These are phyloP conservation scores for Rhodosporidiobolus odoratus DNA, from an alignment of 768 basidiomycete species.

Conservation along the genomic window DNA sequence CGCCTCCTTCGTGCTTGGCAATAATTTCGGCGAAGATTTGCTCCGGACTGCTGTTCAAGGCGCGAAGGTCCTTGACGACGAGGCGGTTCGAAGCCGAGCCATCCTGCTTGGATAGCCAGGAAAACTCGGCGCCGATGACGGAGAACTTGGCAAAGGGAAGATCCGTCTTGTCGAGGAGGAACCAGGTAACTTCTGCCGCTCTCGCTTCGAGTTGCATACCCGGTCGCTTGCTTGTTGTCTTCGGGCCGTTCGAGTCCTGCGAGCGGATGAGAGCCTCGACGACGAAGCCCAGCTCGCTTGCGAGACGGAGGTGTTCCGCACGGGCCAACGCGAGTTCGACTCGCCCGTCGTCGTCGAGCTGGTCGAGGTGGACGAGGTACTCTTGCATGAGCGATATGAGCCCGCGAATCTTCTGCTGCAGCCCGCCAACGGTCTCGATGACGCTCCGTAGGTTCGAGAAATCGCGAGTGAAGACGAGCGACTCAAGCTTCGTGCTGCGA, in stretches of 20 bases:
- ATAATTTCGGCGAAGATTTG: constrained; percentile 85
- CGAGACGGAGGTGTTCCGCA: constrained; percentile 50
- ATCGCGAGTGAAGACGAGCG: constrained; percentile 78
- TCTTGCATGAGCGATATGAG: constrained; percentile 49
- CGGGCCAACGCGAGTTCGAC: constrained; percentile 18
- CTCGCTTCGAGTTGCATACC: constrained; percentile 69
- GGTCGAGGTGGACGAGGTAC: constrained; percentile 47
- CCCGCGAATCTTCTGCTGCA: constrained; percentile 65
- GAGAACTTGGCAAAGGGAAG: constrained; percentile 74
- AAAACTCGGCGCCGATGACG: constrained; percentile 70
- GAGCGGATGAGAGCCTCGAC: constrained; percentile 81
- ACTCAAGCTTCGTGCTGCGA: constrained; percentile 71
- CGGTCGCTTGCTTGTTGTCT: constrained; percentile 49
- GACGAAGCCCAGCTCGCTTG: constrained; percentile 72
- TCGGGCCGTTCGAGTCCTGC: constrained; percentile 54
- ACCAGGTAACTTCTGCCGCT: constrained; percentile 84
- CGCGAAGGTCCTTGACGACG: constrained; percentile 68
- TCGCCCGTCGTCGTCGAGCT: constrained; percentile 42
- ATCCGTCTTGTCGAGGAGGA: constrained; percentile 67
- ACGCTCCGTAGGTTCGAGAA: constrained; percentile 61
- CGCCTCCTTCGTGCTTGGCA: constrained; percentile 54
- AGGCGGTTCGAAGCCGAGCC: constrained; percentile 75
- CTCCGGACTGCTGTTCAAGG: constrained; percentile 75
- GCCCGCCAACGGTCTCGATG: constrained; percentile 43
- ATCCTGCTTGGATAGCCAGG: constrained; percentile 80